phyloP scores from a whole-genome alignment of 331 rosid genomes.

The Spiraea crenata region DNA sequence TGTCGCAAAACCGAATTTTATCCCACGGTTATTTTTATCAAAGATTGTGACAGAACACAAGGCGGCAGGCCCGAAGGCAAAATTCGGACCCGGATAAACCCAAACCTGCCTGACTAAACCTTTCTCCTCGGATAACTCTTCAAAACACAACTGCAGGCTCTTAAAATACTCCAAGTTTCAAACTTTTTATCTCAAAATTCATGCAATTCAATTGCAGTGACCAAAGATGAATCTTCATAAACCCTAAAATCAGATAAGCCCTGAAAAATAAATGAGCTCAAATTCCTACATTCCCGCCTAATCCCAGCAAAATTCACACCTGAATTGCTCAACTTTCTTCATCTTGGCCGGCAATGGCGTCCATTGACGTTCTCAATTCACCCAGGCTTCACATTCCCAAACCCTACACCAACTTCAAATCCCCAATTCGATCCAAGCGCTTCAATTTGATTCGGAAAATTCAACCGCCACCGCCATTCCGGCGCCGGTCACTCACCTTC shows the following conservation, averaged over 20 bases:
- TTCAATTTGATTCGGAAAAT: conserved; percentile 32
- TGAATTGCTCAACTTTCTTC: background rate
- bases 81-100: too few species aligned
- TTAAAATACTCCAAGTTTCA: background rate
- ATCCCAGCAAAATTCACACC: background rate
- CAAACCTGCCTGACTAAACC: too few species aligned
- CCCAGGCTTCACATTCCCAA: conserved; percentile 50
- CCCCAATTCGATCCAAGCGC: conserved; percentile 21
- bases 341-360: conserved; percentile 39
- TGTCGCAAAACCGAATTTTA: too few species aligned
- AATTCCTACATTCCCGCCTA: conserved; percentile 1
- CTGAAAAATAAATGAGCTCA: background rate
- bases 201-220: background rate
- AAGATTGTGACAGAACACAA: too few species aligned
- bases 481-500: conserved; percentile 40
- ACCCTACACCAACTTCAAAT: conserved; percentile 30
- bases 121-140: background rate
- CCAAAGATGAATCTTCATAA: conserved; percentile 14
- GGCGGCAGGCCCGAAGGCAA: too few species aligned
- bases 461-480: conserved; percentile 27
- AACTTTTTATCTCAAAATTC: background rate
- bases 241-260: conserved; percentile 25
- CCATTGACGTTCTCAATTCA: conserved; percentile 53
- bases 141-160: background rate
- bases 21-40: too few species aligned